Base-by-base conservation (phyloP, 2,329 filamentous ascomycete species). In the Verticillium nonalfalfae region DNA sequence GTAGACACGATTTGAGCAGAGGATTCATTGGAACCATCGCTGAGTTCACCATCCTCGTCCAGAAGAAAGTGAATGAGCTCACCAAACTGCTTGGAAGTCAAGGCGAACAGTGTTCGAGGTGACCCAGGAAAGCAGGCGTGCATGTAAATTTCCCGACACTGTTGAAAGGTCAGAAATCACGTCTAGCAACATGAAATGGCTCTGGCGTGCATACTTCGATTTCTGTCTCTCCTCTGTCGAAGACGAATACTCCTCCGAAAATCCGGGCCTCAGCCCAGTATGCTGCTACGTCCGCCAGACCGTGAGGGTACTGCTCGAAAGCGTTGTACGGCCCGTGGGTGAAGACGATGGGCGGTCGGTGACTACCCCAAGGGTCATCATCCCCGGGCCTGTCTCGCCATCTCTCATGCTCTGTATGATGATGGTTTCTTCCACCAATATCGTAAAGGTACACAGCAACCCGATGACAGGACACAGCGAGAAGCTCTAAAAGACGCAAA, bases 191-290 rank as follows among this genome's bases (percentile, higher is more conserved):
- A 50, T 50, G 3, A 7, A 21, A 21, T 21, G 14, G 7, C 14
- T 36, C 3, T 50, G 15, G 14, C 15, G 40, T 2, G n/a, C 40
- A 6, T 21, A 50, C 40, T n/a, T 50, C 40, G 5, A 3, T 18
- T 10, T 56, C 63, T 1, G 39, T 34, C 21, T 60, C 54, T 9
- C 61, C 56, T 5, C 66, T 61, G 35, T 65, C 61, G 52, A 67
- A 66, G 13, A 64, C 33, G 1, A 62, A 62, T n/a, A 66, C 62
- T 15, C 63, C 66, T 7, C 64, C 62, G 18, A 63, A 64, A 2
- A 66, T 68, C 13, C 60, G 63, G n/a, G 63, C 59, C 50, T 68
- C 65, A 15, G 66, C 63, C 66, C 66, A 68, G 59, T 66, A 68
- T 0, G 65, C 67, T 4, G 63, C 63, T 11, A 66, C 55, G 26